Evolutionary conservation across 164 flowering plant genomes (phyloP).

Genomic region (Magnolia kwangsiensis): DNA sequence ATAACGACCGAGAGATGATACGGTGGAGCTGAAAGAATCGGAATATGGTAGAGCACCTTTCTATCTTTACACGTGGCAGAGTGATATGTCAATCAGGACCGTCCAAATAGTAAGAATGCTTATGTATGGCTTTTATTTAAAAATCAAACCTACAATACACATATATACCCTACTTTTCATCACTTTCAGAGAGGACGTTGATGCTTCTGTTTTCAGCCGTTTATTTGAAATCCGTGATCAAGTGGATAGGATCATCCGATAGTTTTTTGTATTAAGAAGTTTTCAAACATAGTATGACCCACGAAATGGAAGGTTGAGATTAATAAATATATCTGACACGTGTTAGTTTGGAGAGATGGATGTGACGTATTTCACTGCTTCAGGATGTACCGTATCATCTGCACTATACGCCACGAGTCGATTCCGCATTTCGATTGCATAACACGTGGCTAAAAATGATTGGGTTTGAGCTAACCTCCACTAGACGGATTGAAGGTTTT

Average conservation of each 20-base stretch:
- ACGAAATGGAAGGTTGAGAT: neutral
- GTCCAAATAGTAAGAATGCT: neutral
- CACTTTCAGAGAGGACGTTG: neutral
- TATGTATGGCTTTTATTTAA: no score
- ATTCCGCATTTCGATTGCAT: neutral
- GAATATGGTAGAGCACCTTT: neutral
- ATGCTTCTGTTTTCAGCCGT: neutral
- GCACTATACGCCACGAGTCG: neutral
- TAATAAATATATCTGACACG: no score
- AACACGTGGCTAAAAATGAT: neutral
- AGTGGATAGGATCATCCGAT: no score
- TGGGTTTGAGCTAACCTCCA: neutral
- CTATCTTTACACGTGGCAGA: neutral
- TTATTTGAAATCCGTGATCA: no score
- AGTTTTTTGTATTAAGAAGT: no score
- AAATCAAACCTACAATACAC: no score
- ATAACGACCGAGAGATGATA: neutral
- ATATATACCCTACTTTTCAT: no score
- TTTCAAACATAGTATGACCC: no score
- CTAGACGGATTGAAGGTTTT: no score
- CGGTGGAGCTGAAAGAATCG: neutral
- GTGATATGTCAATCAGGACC: neutral
- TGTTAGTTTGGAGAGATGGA: neutral
- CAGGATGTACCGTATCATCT: neutral
- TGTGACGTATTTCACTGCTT: neutral